These are phyloP conservation scores for Quercus suber DNA, from an alignment of 306 rosid genomes.

Conservation along the genomic window DNA sequence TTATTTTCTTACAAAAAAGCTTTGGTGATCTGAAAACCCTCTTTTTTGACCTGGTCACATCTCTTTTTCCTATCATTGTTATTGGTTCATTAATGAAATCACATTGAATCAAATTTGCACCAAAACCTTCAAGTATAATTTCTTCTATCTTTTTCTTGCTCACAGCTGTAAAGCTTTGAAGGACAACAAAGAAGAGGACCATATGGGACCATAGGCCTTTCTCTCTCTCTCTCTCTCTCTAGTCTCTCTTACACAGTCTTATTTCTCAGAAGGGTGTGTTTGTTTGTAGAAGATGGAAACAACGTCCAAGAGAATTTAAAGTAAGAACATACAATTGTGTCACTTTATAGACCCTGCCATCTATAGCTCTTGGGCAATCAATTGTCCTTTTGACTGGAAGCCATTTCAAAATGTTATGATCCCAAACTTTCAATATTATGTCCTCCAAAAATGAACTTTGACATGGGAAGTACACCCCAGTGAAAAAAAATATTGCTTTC, in stretches of 20 bases:
- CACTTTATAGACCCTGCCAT: constrained; percentile 19
- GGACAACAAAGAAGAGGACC: constrained; percentile 62
- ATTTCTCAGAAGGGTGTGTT: constrained; percentile 1
- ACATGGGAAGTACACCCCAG: background rate
- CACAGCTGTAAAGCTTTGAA: constrained; percentile 79
- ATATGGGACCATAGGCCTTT: constrained; percentile 38
- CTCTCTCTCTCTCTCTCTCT: constrained; percentile 18
- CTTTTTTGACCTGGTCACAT: constrained; percentile 50
- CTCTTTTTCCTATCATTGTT: constrained; percentile 1
- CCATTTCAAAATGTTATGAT: constrained; percentile 21
- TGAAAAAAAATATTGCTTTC: background rate
- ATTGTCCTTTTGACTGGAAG: constrained; percentile 31
- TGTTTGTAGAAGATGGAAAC: constrained; percentile 26
- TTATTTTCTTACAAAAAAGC: background rate
- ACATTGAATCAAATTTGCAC: constrained; percentile 28
- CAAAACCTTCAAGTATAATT: constrained; percentile 25
- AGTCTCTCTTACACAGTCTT: background rate
- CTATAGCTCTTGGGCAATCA: constrained; percentile 18
- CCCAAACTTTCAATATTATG: constrained; percentile 10
- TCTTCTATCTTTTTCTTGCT: constrained; percentile 27
- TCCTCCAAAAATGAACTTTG: constrained; percentile 10
- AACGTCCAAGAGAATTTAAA: constrained; percentile 8
- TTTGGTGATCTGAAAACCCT: constrained; percentile 28
- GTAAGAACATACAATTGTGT: constrained; percentile 4
- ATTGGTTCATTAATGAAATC: constrained; percentile 33